These are phyloP conservation scores for Dactylonectria macrodidyma DNA, from an alignment of 2,329 filamentous ascomycete species.

Conservation along the genomic window DNA sequence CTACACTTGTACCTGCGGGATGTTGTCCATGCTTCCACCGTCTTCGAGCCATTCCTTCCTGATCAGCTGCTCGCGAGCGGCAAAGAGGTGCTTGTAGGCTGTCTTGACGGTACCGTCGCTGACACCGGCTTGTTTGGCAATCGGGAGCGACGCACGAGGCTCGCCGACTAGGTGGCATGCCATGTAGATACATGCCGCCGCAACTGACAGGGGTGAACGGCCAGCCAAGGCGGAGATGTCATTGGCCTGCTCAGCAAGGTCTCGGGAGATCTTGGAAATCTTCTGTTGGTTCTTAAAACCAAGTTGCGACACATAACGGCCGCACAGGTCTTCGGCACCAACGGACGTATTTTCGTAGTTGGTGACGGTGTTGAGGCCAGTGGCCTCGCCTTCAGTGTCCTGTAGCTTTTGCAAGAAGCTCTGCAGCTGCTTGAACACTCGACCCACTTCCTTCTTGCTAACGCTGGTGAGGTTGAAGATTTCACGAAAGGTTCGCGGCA, in stretches of 20 bases:
- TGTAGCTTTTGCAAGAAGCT: slow-evolving; percentile 85
- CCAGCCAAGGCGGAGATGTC: slow-evolving; percentile 87
- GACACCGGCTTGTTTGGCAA: slow-evolving; percentile 87
- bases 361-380: slow-evolving; percentile 70
- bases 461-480: slow-evolving; percentile 95
- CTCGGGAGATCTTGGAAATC: slow-evolving; percentile 84
- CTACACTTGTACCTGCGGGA: slow-evolving; percentile 68
- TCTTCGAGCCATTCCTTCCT: slow-evolving; percentile 81
- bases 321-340: slow-evolving; percentile 86
- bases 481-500: slow-evolving; percentile 92
- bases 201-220: slow-evolving; percentile 93
- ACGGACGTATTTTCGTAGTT: slow-evolving; percentile 85
- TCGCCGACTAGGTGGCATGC: slow-evolving; percentile 89
- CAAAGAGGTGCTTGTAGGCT: slow-evolving; percentile 91
- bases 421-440: slow-evolving; percentile 94
- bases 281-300: slow-evolving; percentile 78
- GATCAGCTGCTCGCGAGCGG: slow-evolving; percentile 80
- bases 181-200: slow-evolving; percentile 97
- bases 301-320: slow-evolving; percentile 90
- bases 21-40: slow-evolving; percentile 79
- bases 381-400: slow-evolving; percentile 66
- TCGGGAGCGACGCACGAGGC: slow-evolving; percentile 85
- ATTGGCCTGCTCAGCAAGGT: slow-evolving; percentile 83
- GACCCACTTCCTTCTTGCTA: slow-evolving; percentile 96
- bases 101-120: slow-evolving; percentile 98